A percentile compares a stretch with the other conserved stretches of the same genome.
phyloP scores from a whole-genome alignment of 2,329 filamentous ascomycete species.

The Ascosphaera apis region DNA sequence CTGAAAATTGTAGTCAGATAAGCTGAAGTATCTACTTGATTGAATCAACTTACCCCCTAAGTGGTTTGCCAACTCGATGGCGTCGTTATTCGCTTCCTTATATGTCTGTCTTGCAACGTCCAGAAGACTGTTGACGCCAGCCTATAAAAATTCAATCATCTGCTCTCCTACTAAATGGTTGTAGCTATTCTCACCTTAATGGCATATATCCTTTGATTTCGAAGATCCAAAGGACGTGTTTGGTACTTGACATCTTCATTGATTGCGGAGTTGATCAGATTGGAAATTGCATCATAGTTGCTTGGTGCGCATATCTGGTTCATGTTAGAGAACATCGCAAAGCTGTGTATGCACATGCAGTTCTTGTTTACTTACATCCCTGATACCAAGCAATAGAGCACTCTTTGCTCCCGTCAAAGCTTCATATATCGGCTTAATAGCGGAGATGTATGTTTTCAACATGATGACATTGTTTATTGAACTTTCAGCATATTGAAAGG shows the following conservation, averaged over 20 bases:
- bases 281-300: slow-evolving; percentile 35
- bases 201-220: slow-evolving; percentile 78
- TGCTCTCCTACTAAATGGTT: background rate
- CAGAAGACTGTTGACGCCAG: slow-evolving; percentile 62
- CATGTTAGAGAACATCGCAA: background rate
- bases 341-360: no score
- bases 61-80: slow-evolving; percentile 44
- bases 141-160: slow-evolving; percentile 21
- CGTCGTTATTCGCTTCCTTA: slow-evolving; percentile 65
- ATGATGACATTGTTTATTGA: slow-evolving; percentile 70
- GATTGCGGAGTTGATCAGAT: slow-evolving; percentile 44
- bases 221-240: slow-evolving; percentile 56
- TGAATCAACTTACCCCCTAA: slow-evolving; percentile 32
- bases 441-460: slow-evolving; percentile 57
- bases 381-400: slow-evolving; percentile 41
- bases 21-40: no score
- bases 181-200: slow-evolving; percentile 35
- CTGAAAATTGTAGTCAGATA: slow-evolving; percentile 13
- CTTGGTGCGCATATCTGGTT: slow-evolving; percentile 38
- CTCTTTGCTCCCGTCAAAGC: slow-evolving; percentile 42
- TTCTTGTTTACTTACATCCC: slow-evolving; percentile 18
- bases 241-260: slow-evolving; percentile 65
- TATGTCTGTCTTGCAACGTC: slow-evolving; percentile 78
- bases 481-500: slow-evolving; percentile 49
- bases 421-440: slow-evolving; percentile 43